Evolutionary conservation across 2,329 filamentous ascomycete species (phyloP).

Genomic region (Phyllosticta paracitricarpa): DNA sequence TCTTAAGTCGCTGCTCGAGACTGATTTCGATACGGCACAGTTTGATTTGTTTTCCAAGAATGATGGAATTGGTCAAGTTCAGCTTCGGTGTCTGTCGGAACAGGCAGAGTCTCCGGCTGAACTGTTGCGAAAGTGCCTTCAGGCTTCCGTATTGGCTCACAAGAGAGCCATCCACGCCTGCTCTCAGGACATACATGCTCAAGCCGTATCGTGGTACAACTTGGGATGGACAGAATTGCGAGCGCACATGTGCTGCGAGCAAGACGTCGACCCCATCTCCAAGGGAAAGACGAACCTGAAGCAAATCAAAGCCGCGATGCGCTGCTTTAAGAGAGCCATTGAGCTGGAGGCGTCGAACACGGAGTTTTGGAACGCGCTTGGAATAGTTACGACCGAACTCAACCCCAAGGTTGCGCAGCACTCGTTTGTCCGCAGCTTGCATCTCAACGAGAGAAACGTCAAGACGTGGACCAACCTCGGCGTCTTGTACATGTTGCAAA

Average conservation of each 20-base stretch:
- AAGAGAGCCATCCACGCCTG: constrained; percentile 74
- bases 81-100: constrained; percentile 19
- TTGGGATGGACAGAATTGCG: constrained; percentile 87
- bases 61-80: constrained; percentile 50
- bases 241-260: constrained; percentile 58
- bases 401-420: constrained; percentile 87
- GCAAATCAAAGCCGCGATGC: constrained; percentile 71
- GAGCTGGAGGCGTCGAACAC: constrained; percentile 89
- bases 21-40: constrained; percentile 41
- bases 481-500: constrained; percentile 72
- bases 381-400: constrained; percentile 77
- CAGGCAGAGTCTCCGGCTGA: constrained; percentile 6
- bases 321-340: constrained; percentile 90
- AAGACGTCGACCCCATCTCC: constrained; percentile 21
- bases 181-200: constrained; percentile 67
- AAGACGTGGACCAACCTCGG: constrained; percentile 87
- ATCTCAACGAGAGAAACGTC: constrained; percentile 78
- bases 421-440: constrained; percentile 82
- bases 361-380: constrained; percentile 95
- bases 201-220: constrained; percentile 95
- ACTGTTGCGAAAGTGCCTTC: constrained; percentile 48
- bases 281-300: constrained; percentile 40
- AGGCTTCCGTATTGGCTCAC: constrained; percentile 70
- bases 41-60: constrained; percentile 57
- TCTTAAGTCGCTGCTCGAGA: constrained; percentile 50